A percentile compares a stretch with the other conserved stretches of the same genome.
phyloP scores from a whole-genome alignment of 306 rosid species.

The Medicago lupulina region DNA sequence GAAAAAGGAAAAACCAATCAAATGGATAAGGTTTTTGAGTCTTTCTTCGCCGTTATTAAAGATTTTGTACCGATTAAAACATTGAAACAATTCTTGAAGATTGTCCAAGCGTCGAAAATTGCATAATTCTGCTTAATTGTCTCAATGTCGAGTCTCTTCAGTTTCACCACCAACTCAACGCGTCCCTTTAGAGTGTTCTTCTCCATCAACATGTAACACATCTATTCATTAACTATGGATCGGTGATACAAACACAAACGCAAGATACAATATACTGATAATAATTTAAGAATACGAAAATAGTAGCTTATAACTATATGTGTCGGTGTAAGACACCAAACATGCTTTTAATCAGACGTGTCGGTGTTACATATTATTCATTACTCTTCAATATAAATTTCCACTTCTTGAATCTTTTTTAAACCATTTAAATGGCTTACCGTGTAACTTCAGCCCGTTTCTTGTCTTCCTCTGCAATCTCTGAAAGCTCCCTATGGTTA shows the following conservation, averaged over 20 bases:
- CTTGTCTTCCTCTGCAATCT: constrained; percentile 93
- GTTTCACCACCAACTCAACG: constrained; percentile 92
- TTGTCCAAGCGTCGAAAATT: constrained; percentile 53
- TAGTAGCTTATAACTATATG: no score
- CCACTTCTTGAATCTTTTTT: no score
- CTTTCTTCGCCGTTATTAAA: constrained; percentile 53
- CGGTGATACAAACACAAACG: no score
- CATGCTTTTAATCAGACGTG: no score
- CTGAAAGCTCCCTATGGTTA: constrained; percentile 83
- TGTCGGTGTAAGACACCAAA: no score
- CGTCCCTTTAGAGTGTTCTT: constrained; percentile 85
- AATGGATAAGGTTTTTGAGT: constrained; percentile 20
- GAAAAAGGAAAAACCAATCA: background rate
- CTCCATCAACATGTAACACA: constrained; percentile 59
- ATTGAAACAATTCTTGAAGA: constrained; percentile 36
- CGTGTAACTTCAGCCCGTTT: constrained; percentile 89
- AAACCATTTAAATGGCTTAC: no score
- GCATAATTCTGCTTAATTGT: constrained; percentile 79
- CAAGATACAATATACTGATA: no score
- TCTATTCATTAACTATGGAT: no score
- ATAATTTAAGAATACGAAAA: no score
- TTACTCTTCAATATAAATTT: no score
- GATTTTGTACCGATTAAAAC: constrained; percentile 16
- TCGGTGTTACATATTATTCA: no score
- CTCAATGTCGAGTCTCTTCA: constrained; percentile 84